These are phyloP conservation scores for Erodium chrysanthum DNA, from an alignment of 441 rosid species.

Conservation along the genomic window DNA sequence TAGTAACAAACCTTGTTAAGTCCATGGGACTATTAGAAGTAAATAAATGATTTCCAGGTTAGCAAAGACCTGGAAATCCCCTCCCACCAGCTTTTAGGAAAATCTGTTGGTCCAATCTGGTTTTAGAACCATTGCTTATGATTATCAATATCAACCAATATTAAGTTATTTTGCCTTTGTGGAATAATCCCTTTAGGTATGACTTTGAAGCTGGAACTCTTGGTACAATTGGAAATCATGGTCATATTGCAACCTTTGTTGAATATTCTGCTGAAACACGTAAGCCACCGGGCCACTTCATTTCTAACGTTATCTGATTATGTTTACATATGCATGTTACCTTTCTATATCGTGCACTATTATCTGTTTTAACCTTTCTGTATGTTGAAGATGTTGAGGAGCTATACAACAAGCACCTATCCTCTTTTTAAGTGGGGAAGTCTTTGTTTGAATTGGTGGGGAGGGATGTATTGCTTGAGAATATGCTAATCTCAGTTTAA, in stretches of 20 bases:
- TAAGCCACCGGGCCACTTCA: constrained; percentile 25
- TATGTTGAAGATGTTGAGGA: not conserved
- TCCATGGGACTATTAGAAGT: not conserved
- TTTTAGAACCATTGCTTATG: not conserved
- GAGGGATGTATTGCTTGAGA: not conserved
- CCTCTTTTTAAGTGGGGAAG: not conserved
- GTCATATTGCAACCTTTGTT: constrained; percentile 52
- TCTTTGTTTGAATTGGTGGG: not conserved
- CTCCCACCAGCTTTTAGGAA: not conserved
- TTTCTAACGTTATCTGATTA: constrained; percentile 6
- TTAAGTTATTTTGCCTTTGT: not conserved
- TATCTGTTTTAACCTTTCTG: not conserved
- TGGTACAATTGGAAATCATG: constrained; percentile 47
- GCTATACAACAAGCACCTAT: not conserved
- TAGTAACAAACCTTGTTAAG: not conserved
- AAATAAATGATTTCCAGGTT: not conserved
- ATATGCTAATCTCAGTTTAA: not conserved
- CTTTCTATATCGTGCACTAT: not conserved
- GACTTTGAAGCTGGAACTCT: constrained; percentile 44
- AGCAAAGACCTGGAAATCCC: not conserved
- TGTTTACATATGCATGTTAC: not conserved
- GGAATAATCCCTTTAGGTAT: constrained; percentile 31
- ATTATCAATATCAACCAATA: not conserved
- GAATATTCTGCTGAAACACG: constrained; percentile 47
- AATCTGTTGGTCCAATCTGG: not conserved